Evolutionary conservation across 192 early-diverging fungal species (phyloP), one percentile per base, ranked within the genome.

Genomic region (Piromyces sp.): DNA sequence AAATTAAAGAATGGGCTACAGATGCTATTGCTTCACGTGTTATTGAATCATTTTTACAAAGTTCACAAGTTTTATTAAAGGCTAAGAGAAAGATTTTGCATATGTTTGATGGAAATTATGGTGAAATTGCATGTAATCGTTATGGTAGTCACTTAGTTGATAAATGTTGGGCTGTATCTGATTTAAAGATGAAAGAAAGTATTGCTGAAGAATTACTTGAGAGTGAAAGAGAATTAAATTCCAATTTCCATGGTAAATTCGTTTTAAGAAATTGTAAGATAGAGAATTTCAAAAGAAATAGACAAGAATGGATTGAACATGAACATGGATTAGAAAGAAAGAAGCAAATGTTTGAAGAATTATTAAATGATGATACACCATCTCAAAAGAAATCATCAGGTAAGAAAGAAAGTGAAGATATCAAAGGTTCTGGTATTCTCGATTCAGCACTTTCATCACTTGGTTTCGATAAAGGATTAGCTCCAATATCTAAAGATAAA

Each of bases 121-220:
- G 87, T 79, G 84, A 84, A 31, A 84, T 95, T 51, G 91, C 92
- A 3, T 83, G 85, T 80, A 92, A 96, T 85, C 91, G 91, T 83
- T 95, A 90, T 84, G 94, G 93, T 51, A 91, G 91, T 79, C 93
- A 93, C 83, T 87, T 95, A 13, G 92, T 96, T 16, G 95, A 96
- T 80, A 91, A 92, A 80, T 91, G 90, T 82, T 96, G 93, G 93
- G 83, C 85, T 30, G 88, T 89, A 14, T 90, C 92, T 5, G 93
- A 95, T 80, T 89, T 95, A 11, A 89, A 91, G 30, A 85, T 90
- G 81, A 94, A 94, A 84, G 92, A 93, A 84, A 87, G 87, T 82
- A 95, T 96, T 82, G 92, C 93, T 1, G 82, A 87, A 30, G 93
- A 95, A 81, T 84, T 96, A 19, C 79, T 90, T n/a, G 83, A 87